phyloP scores from a whole-genome alignment of 2,329 filamentous ascomycete species.

The Trichoderma pleuroti region DNA sequence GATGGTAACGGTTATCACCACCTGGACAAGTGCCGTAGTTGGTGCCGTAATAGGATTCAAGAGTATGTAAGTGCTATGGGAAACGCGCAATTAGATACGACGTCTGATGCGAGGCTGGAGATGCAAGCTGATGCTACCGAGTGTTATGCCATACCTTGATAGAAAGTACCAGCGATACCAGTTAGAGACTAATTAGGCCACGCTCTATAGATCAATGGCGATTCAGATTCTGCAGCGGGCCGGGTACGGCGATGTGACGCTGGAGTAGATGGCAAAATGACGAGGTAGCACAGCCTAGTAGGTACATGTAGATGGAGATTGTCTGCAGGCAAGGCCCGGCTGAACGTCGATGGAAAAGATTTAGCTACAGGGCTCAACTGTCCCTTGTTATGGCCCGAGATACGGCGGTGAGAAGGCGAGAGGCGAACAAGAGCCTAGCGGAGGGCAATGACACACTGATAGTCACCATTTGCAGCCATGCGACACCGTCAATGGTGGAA shows the following conservation, averaged over 20 bases:
- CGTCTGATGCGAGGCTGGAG: background rate
- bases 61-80: background rate
- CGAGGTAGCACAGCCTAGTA: background rate
- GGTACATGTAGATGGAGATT: background rate
- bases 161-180: background rate
- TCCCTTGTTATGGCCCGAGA: background rate
- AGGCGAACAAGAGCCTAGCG: background rate
- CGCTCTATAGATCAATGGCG: background rate
- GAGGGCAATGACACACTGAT: background rate
- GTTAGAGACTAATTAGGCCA: background rate
- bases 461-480: background rate
- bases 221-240: background rate
- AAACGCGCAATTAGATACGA: background rate
- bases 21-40: background rate
- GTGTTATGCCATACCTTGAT: background rate
- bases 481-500: background rate
- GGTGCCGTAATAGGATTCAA: background rate
- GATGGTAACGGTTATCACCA: background rate
- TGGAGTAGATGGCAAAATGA: background rate
- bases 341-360: background rate
- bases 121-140: background rate
- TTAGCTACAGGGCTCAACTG: background rate
- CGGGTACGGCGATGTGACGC: background rate
- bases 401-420: constrained; percentile 1
- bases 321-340: background rate